Conservation (phyloP, 139 green algal species). For the Chlamydomonas incerta region DNA sequence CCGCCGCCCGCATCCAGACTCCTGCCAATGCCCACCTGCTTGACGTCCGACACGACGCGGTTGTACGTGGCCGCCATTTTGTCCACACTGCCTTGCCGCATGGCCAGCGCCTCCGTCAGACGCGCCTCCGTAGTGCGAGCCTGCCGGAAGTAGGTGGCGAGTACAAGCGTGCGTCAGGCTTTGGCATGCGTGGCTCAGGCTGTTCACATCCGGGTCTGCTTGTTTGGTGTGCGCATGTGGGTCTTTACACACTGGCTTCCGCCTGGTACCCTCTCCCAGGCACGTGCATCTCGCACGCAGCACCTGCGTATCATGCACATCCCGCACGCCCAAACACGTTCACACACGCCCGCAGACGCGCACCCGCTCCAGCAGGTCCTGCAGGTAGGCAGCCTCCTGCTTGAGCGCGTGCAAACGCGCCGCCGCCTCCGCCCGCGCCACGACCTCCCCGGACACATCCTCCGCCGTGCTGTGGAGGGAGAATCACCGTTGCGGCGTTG, state of each 20-base stretch:
- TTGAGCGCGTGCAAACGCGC: conserved; percentile 30
- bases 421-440: neutral
- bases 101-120: conserved; percentile 1
- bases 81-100: conserved; percentile 6
- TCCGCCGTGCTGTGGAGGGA: neutral
- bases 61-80: conserved; percentile 12
- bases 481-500: too few relatives aligned
- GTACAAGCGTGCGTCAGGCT: too few relatives aligned
- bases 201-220: too few relatives aligned
- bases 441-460: neutral
- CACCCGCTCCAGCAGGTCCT: conserved; percentile 45
- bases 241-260: too few relatives aligned
- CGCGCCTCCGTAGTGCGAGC: conserved; percentile 10
- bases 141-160: too few relatives aligned
- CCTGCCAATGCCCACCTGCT: conserved; percentile 29
- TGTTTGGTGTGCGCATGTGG: too few relatives aligned
- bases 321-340: too few relatives aligned
- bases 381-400: conserved; percentile 33
- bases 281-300: too few relatives aligned
- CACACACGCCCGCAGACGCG: too few relatives aligned
- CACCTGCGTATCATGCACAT: too few relatives aligned
- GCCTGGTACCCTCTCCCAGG: too few relatives aligned
- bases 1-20: neutral
- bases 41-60: conserved; percentile 14
- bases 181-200: too few relatives aligned